Base-by-base conservation (phyloP, 2,329 filamentous ascomycete species). In the Hymenotorrendiella dingleyae region DNA sequence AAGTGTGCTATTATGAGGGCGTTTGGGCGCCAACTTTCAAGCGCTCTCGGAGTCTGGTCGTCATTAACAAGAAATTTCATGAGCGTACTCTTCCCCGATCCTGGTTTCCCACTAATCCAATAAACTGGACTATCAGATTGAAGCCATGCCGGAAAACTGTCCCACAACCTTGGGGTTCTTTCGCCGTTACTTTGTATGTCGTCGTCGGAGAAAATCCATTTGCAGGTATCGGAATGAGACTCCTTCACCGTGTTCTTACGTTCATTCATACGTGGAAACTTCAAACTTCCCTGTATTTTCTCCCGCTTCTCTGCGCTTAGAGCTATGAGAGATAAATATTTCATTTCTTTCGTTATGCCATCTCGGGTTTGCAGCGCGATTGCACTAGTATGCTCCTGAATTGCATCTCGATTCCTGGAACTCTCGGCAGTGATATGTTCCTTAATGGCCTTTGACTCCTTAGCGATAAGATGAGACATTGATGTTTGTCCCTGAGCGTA, bases 21-120 rank as follows among this genome's bases (percentile, higher is more conserved):
- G 14, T 19, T 12, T 11, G 30, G 30, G 4, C 59, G 48, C 64
- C 63, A 36, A 62, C 1, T 16, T 11, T 2, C 20, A 6, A 48
- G 43, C 3, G 62, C 50, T 11, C n/a, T 19, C 22, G 12, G 28
- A 3, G 32, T 48, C 36, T 17, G 12, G n/a, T 34, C 4, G n/a
- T 30, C 30, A 10, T 23, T 28, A 4, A 55, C 9, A 12, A 34
- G n/a, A 32, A 44, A 52, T 12, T 49, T 53, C 48, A 54, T 50
- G 35, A 56, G 28, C 2, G 54, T 55, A 11, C 39, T 46, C 36
- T 50, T 50, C 2, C 47, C 47, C 24, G 34, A 34, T 1, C 48
- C 42, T 16, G 53, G 36, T n/a, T 49, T 54, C 5, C 54, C 54
- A 4, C 29, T 40, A 17, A 55, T 49, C 50, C 52, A 56, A 16